A percentile compares a stretch with the other conserved stretches of the same genome.
Evolutionary conservation across 2,329 filamentous ascomycete species (phyloP).

Genomic region (Trichoderma sp.): DNA sequence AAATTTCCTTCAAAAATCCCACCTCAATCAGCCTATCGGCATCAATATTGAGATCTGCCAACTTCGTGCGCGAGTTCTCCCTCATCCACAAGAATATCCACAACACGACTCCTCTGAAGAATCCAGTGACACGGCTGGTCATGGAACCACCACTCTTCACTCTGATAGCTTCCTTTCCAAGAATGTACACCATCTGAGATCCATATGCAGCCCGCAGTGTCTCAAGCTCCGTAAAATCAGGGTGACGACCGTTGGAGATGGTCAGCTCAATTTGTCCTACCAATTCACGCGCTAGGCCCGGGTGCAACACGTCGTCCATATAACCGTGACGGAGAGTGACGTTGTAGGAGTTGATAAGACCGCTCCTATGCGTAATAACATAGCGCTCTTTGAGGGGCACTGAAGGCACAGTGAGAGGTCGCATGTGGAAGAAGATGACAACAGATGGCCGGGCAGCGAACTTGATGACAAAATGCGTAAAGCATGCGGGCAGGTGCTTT

Average conservation of each 20-base stretch:
- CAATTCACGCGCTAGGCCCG: conserved; percentile 55
- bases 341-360: conserved; percentile 63
- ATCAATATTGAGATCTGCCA: conserved; percentile 53
- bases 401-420: conserved; percentile 58
- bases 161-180: conserved; percentile 61
- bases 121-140: conserved; percentile 25
- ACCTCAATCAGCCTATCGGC: conserved; percentile 64
- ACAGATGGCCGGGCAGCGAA: conserved; percentile 66
- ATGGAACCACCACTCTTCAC: conserved; percentile 41
- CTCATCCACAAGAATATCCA: conserved; percentile 61
- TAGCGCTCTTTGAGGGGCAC: conserved; percentile 50
- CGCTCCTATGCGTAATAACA: conserved; percentile 41
- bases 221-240: conserved; percentile 41
- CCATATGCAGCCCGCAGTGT: conserved; percentile 44
- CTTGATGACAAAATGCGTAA: conserved; percentile 70
- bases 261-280: conserved; percentile 60
- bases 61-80: conserved; percentile 65
- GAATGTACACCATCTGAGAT: conserved; percentile 53
- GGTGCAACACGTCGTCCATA: conserved; percentile 67
- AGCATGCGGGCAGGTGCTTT: conserved; percentile 57
- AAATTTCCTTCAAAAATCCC: conserved; percentile 67
- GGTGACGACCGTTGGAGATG: conserved; percentile 38
- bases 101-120: conserved; percentile 48
- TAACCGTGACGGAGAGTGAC: conserved; percentile 70
- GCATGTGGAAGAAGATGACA: conserved; percentile 72